Evolutionary conservation across 2,329 filamentous ascomycete genomes (phyloP), one percentile per base, ranked within the genome.

Genomic region (Camillea tinctor): DNA sequence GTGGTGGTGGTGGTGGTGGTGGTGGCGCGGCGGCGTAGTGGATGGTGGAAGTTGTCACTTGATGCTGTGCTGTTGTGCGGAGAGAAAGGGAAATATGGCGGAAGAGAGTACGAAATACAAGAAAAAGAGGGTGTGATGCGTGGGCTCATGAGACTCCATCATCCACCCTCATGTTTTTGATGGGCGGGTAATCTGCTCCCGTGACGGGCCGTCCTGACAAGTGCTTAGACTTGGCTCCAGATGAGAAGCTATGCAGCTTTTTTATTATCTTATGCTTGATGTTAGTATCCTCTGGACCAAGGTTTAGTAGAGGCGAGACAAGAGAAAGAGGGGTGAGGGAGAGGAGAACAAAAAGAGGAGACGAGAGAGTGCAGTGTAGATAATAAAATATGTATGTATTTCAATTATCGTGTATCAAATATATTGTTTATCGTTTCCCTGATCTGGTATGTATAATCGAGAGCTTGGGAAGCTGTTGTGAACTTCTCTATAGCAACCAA

Each of bases 81-180:
- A 63, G 52, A 23, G 50, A 19, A 26, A 24, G 48, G 48, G 49
- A 15, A 3, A 11, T 15, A 44, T 44, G 11, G 36, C 13, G 36
- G n/a, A n/a, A 15, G 36, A 15, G 36, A n/a, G 36, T 30, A 30
- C 3, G 26, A 30, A 30, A 30, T 30, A 11, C 26, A 30, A 30
- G 26, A 30, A 30, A 24, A 61, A 62, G 60, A 66, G 62, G 64
- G 64, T 66, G 64, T 64, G 64, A 57, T 62, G 59, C 40, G 49
- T 49, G 59, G 61, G 64, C 57, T 66, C 64, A 66, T 62, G 64
- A 64, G 64, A 44, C 36, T 44, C 36, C 36, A 44, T 44, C 36
- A 44, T 44, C 36, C 36, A 44, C 36, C 36, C 36, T 44, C 36
- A 44, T 44, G 62, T 55, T 61, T 59, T 44, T 52, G 49, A 56